Evolutionary conservation across 768 basidiomycete species (phyloP), one percentile per base, ranked within the genome.

Genomic region (Leccinum boreale): DNA sequence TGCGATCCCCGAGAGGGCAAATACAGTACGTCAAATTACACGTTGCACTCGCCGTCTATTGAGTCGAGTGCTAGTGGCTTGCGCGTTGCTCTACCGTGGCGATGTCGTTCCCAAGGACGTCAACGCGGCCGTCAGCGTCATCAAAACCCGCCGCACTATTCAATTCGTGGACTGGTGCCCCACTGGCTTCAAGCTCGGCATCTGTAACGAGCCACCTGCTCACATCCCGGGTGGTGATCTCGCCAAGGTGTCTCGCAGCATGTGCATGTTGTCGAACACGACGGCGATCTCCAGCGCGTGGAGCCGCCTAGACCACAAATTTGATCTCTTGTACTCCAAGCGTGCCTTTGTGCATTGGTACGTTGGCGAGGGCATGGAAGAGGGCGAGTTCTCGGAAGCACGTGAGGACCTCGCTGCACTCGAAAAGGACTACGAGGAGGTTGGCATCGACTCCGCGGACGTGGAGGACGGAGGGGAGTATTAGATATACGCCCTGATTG

Each of bases 391-490:
- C 79, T 95, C 93, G 19, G 96, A 98, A 79, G 96, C 96, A 19
- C 90, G 96, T 59, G 97, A 99, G 78, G 96, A 99, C 73, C 87
- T 99, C 57, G 97, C 96, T n/a, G 96, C 96, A n/a, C 86, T 99
- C 55, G 96, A 98, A 81, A 97, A 94, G 75, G 93, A 94, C 64
- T 94, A 94, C 67, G 92, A 93, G 73, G 92, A 97, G 72, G 93
- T 87, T 63, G 83, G 85, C 53, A 78, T 76, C 28, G 77, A 78
- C 67, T 80, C 80, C 44, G 81, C 78, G 4, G 79, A 81, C 42
- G 76, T 60, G 17, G 79, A 84, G 70, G 83, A 82, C 58, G 75
- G 64, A 49, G 79, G 75, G 59, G 79, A 81, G 67, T 81, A 81
- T 68, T 81, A 73, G 64, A 58, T 45, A 56, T 15, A 53, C 42